These are phyloP conservation scores for Trichophyton mentagrophytes DNA, from an alignment of 2,329 filamentous ascomycete genomes.

Conservation along the genomic window DNA sequence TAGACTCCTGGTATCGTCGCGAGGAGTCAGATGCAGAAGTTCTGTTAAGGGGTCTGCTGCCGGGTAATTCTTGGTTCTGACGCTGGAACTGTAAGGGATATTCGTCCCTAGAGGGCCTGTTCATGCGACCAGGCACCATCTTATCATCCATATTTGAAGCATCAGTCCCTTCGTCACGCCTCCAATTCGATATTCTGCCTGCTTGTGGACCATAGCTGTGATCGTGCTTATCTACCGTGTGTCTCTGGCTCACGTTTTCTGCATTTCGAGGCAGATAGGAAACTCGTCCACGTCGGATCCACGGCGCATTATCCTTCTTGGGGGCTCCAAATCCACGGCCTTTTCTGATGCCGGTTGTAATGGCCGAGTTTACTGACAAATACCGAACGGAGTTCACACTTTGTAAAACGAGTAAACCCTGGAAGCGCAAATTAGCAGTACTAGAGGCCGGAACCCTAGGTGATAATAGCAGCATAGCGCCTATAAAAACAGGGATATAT, in stretches of 20 bases:
- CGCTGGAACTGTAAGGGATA: too few species aligned
- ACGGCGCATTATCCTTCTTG: neutral
- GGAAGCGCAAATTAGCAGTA: neutral
- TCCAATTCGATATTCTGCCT: neutral
- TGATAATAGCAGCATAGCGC: neutral
- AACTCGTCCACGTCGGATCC: neutral
- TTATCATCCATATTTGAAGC: neutral
- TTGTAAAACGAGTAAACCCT: neutral
- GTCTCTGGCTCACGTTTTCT: neutral
- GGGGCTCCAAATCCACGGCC: neutral
- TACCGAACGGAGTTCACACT: conserved; percentile 21
- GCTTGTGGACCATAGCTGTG: neutral
- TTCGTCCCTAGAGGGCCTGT: neutral
- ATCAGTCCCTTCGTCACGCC: neutral
- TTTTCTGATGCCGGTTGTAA: conserved; percentile 52
- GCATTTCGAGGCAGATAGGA: neutral
- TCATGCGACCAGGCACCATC: neutral
- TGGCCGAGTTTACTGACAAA: conserved; percentile 54
- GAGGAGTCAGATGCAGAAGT: too few species aligned
- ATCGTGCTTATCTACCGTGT: neutral
- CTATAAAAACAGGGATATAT: neutral
- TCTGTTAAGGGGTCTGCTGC: too few species aligned
- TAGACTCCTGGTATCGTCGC: too few species aligned
- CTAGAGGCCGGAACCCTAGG: neutral
- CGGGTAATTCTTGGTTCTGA: neutral